Evolutionary conservation across 179 eudicot species (phyloP), one percentile per base, ranked within the genome.

Genomic region (Beta lomatogona): DNA sequence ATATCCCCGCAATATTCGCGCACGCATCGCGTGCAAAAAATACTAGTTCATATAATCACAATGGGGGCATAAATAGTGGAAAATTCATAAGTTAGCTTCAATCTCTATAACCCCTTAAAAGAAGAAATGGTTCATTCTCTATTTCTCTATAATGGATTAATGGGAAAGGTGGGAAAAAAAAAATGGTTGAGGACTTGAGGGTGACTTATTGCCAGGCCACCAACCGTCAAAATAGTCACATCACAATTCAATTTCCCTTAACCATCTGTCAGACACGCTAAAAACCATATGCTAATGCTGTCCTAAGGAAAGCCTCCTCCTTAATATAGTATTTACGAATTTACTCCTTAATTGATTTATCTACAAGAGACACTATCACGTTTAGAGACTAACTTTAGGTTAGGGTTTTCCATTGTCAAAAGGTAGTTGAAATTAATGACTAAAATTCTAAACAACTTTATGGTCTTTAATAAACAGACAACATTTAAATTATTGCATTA

Each of bases 221-320:
- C 83, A 58, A 81, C n/a, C 54, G 16, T 48, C 0, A 46, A 61
- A 75, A 28, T 79, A 15, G 80, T 79, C 80, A 68, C 64, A 75
- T 28, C 53, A 80, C 50, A 48, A 10, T 55, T 28, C 28, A 64
- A 44, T 46, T 73, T 22, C 16, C n/a, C 13, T 48, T 53, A 73
- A 72, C n/a, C 66, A 75, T 64, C 72, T 66, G 18, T 71, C 71
- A 25, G 79, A 84, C 82, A 85, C n/a, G 75, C 53, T 82, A 77
- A 85, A 81, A 81, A 75, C 41, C 45, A 45, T 74, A 74, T 28
- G 78, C 60, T 74, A 84, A 77, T 78, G 82, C 58, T 82, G 82
- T 82, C 84, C 75, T 61, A 66, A 55, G 59, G 53, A 73, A 75
- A 75, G 54, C 73, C 74, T 69, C 76, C 28, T 81, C 53, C 4